A percentile compares a stretch with the other conserved stretches of the same genome.
Evolutionary conservation across 768 basidiomycete genomes (phyloP).

Genomic region (Xerocomellus dryophilus): DNA sequence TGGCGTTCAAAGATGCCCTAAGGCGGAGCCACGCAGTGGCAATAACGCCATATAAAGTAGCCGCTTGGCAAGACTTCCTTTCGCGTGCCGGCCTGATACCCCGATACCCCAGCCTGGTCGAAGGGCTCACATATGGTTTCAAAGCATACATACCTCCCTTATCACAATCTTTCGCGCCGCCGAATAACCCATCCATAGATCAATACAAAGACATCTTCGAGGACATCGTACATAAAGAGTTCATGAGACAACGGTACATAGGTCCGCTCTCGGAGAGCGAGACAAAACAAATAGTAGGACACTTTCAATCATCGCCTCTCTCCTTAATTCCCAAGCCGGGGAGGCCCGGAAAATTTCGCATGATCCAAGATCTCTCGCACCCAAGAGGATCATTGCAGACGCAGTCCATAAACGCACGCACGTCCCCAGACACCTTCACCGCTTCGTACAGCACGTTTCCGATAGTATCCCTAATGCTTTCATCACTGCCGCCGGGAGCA

Average conservation of each 20-base stretch:
- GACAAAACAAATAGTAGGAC: slow-evolving; percentile 19
- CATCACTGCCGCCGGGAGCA: background rate
- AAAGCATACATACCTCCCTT: too few relatives aligned
- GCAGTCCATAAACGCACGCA: slow-evolving; percentile 31
- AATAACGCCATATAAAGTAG: background rate
- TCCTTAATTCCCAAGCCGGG: slow-evolving; percentile 8
- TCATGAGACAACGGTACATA: background rate
- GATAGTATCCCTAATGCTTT: background rate
- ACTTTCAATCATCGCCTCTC: slow-evolving; percentile 29
- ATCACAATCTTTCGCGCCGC: too few relatives aligned
- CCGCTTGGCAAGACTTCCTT: background rate
- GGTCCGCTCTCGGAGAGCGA: slow-evolving; percentile 8
- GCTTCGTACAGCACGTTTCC: background rate
- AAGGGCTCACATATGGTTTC: background rate
- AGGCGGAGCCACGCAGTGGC: background rate
- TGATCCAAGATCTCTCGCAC: too few relatives aligned
- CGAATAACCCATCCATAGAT: background rate
- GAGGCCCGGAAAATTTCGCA: too few relatives aligned
- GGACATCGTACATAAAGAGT: background rate
- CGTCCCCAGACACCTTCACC: slow-evolving; percentile 17
- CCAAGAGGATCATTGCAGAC: too few relatives aligned
- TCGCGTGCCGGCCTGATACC: rapidly evolving
- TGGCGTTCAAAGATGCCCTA: background rate
- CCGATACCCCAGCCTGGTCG: background rate
- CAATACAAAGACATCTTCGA: background rate